These are phyloP conservation scores for Obelidium mucronatum DNA, from an alignment of 192 early-diverging fungal genomes.

Conservation along the genomic window DNA sequence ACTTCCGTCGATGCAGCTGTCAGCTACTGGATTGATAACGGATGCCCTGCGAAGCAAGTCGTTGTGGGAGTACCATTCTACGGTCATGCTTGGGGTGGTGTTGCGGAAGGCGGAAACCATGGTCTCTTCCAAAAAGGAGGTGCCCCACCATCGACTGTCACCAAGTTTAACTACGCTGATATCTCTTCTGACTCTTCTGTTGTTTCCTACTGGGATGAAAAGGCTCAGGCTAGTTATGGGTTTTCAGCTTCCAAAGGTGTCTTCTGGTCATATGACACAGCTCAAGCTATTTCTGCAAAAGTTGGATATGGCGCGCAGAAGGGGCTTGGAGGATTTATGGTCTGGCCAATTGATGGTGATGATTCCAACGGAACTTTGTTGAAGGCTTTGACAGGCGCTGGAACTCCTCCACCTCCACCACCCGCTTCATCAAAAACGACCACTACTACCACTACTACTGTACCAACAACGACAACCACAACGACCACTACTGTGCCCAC, in stretches of 20 bases:
- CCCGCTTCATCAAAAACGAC: background rate
- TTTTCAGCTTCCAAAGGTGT: constrained; percentile 18
- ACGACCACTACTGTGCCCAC: background rate
- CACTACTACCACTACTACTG: background rate
- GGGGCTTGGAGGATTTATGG: too few species aligned
- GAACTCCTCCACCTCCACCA: background rate
- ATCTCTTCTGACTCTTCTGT: constrained; percentile 11
- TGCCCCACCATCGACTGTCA: background rate
- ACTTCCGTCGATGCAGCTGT: constrained; percentile 30
- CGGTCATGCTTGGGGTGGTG: constrained; percentile 16
- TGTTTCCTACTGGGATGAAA: constrained; percentile 37
- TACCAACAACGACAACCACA: background rate
- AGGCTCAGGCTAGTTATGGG: constrained; percentile 34
- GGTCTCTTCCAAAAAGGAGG: constrained; percentile 1
- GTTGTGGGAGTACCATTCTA: constrained; percentile 45
- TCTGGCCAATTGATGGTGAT: constrained; percentile 20
- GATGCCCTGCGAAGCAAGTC: constrained; percentile 30
- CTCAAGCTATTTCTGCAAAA: constrained; percentile 13
- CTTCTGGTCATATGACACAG: constrained; percentile 36
- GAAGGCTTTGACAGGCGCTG: background rate
- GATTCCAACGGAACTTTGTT: too few species aligned
- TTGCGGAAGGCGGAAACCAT: background rate
- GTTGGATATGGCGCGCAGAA: constrained; percentile 23
- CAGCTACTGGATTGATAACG: constrained; percentile 27
- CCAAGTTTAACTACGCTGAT: constrained; percentile 18